Conservation (phyloP, 305 asterid genomes). For the Solanum hybrid region DNA sequence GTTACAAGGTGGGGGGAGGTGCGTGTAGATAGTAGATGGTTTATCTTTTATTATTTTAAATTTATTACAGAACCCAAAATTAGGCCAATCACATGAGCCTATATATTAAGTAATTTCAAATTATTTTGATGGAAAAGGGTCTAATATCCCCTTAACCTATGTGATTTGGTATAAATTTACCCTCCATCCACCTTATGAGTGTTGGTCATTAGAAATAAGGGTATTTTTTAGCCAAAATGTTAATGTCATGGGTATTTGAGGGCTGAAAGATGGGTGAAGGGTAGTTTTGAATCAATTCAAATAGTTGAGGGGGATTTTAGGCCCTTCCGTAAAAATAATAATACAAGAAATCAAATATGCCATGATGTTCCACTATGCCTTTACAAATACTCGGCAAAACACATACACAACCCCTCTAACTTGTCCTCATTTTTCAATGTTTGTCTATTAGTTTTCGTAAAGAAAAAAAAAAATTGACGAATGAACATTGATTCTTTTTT, state of each 20-base stretch:
- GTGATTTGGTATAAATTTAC: background rate
- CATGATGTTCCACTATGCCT: background rate
- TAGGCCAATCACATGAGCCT: background rate
- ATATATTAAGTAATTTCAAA: too few relatives aligned
- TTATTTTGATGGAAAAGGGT: background rate
- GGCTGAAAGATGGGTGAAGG: background rate
- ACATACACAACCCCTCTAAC: background rate
- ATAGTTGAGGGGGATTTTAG: background rate
- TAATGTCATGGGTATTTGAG: background rate
- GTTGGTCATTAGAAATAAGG: background rate
- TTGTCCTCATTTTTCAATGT: background rate
- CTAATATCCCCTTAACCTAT: background rate
- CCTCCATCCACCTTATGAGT: background rate
- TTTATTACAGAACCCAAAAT: background rate
- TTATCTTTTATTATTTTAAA: too few relatives aligned
- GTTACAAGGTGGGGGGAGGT: background rate
- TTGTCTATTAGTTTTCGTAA: too few relatives aligned
- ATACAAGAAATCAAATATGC: background rate
- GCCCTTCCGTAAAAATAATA: background rate
- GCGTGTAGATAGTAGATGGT: background rate
- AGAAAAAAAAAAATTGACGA: too few relatives aligned
- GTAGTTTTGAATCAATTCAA: background rate
- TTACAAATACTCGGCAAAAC: background rate
- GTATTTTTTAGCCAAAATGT: background rate
- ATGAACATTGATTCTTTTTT: background rate